A percentile compares a stretch with the other conserved stretches of the same genome.
phyloP scores from a whole-genome alignment of 2,329 filamentous ascomycete species.

The Fusarium sp. region DNA sequence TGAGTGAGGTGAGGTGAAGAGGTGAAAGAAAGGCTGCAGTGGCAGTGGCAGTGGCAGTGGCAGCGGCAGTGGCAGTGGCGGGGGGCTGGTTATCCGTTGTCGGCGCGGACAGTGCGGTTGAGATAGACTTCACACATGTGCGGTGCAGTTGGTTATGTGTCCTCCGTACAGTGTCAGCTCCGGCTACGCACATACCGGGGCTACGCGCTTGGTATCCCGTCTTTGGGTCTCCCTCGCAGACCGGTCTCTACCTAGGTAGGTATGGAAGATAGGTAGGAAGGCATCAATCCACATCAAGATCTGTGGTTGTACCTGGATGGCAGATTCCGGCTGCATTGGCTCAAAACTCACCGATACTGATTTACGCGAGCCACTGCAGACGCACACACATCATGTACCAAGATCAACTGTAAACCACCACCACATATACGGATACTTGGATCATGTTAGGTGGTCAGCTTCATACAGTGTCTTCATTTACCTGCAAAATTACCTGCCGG shows the following conservation, averaged over 20 bases:
- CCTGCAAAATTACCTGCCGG: constrained; percentile 11
- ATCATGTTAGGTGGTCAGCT: constrained; percentile 1
- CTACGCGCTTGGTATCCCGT: constrained; percentile 9
- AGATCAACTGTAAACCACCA: background rate
- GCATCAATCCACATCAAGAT: constrained; percentile 19
- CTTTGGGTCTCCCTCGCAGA: constrained; percentile 10
- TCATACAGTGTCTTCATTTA: constrained; percentile 4
- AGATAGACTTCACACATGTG: constrained; percentile 14
- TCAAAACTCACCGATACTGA: constrained; percentile 29
- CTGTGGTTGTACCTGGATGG: constrained; percentile 8
- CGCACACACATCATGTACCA: no score
- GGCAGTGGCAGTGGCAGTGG: constrained; percentile 13
- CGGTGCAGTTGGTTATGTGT: no score
- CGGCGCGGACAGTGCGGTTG: constrained; percentile 38
- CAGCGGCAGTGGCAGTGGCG: constrained; percentile 15
- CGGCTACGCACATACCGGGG: constrained; percentile 25
- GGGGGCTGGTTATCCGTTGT: constrained; percentile 21
- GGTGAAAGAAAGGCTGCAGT: no score
- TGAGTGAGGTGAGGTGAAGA: background rate
- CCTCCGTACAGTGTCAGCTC: constrained; percentile 13
- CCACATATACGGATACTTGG: background rate
- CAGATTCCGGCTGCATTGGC: constrained; percentile 9
- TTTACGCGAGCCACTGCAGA: constrained; percentile 4
- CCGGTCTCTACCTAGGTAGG: no score
- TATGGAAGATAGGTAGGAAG: constrained; percentile 4